Evolutionary conservation across 2,329 filamentous ascomycete genomes (phyloP).

Genomic region (Xylaria hypoxylon): DNA sequence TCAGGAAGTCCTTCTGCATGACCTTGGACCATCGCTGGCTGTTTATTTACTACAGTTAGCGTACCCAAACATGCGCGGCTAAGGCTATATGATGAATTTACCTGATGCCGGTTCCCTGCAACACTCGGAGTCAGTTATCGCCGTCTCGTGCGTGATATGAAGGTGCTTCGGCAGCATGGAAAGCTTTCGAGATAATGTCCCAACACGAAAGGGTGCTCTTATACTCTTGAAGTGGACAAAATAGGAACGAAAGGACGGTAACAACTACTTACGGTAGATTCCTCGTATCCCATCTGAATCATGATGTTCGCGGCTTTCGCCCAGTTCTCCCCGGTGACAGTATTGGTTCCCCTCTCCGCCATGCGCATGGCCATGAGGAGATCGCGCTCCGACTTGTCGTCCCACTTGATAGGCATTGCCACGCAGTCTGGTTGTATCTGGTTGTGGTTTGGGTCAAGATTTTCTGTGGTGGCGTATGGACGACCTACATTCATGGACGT

Average conservation of each 20-base stretch:
- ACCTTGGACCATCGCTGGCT: slow-evolving; percentile 35
- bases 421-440: neutral
- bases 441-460: neutral
- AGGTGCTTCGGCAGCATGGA: neutral
- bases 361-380: slow-evolving; percentile 38
- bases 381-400: slow-evolving; percentile 53
- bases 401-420: slow-evolving; percentile 49
- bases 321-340: slow-evolving; percentile 3
- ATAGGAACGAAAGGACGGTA: neutral
- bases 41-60: slow-evolving; percentile 18
- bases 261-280: slow-evolving; percentile 21
- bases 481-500: neutral
- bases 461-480: neutral
- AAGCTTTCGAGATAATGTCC: neutral
- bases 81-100: slow-evolving; percentile 6
- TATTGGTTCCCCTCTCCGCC: neutral
- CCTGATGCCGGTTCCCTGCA: slow-evolving; percentile 25
- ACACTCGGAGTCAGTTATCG: slow-evolving; percentile 9
- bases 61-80: neutral
- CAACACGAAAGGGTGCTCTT: neutral
- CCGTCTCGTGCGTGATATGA: neutral
- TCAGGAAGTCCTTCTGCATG: slow-evolving; percentile 22
- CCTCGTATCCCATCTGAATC: slow-evolving; percentile 15
- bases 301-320: slow-evolving; percentile 12
- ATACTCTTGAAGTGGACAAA: neutral